Evolutionary conservation across 441 rosid genomes (phyloP), one percentile per base, ranked within the genome.

Genomic region (Mallotus japonicus): DNA sequence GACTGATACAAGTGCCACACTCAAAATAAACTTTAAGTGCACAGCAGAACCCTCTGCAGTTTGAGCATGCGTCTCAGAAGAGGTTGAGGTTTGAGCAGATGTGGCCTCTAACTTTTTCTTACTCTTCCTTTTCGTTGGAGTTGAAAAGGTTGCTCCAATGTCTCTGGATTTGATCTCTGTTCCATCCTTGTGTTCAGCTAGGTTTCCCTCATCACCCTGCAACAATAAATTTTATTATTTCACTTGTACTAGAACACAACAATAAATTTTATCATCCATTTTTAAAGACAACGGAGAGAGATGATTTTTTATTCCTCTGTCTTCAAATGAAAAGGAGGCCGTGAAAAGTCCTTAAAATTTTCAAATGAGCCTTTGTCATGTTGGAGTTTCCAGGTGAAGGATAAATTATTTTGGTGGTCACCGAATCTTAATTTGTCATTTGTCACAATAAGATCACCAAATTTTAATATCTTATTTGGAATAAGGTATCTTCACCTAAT

Each of bases 161-260:
- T 96, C 99, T 82, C 96, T 84, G 59, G 97, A 87, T 82, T 87
- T 93, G n/a, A 91, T 84, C 75, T 88, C 97, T 58, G 67, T 61
- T 60, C 79, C 88, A n/a, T 86, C 89, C 74, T 87, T 81, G 24
- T 61, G 56, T 62, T 59, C 79, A 13, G 71, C 49, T 22, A 42
- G 22, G 34, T 67, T 71, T 20, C 67, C 68, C 16, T 62, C 79
- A 19, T 70, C 76, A 28, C 65, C 84, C 98, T 91, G 90, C 82
- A 82, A 74, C 71, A 69, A 64, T 0, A 8, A 50, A 44, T 10
- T 8, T 44, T 24, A 67, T 47, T 14, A 46, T 46, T 7, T 22
- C 22, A 17, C 58, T 49, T 50, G 47, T 59, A 8, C 66, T 24
- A 9, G 53, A 16, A 55, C n/a, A n/a, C 82, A 82, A 74, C 71